A percentile compares a stretch with the other conserved stretches of the same genome.
Evolutionary conservation across 2,329 filamentous ascomycete species (phyloP).

Genomic region (Trichoderma atrobrunneum): DNA sequence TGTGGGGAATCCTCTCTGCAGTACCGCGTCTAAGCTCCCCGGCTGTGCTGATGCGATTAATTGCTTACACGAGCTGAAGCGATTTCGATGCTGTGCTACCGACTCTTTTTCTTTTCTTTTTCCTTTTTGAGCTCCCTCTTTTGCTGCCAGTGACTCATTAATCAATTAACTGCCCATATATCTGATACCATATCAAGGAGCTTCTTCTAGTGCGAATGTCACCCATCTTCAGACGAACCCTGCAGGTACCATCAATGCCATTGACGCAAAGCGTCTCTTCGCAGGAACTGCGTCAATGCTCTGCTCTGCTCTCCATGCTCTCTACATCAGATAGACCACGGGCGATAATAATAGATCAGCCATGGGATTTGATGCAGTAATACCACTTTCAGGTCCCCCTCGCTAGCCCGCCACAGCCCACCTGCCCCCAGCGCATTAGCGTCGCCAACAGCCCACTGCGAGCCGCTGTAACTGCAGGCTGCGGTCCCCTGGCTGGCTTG

Average conservation of each 20-base stretch:
- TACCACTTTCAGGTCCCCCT: neutral
- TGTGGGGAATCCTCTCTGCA: neutral
- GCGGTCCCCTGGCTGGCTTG: too few relatives aligned
- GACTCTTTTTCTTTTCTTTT: neutral
- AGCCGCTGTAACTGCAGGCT: neutral
- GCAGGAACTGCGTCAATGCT: neutral
- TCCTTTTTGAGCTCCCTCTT: neutral
- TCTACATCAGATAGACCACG: neutral
- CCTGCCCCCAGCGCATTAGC: constrained; percentile 7
- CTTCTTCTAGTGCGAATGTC: neutral
- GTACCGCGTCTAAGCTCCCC: neutral
- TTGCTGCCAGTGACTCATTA: neutral
- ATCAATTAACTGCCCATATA: neutral
- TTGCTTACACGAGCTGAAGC: neutral
- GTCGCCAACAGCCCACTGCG: neutral
- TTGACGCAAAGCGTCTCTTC: neutral
- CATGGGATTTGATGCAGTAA: neutral
- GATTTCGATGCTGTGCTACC: neutral
- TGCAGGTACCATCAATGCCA: neutral
- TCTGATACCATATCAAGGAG: neutral
- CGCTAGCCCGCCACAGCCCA: constrained; percentile 1
- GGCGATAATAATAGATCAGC: neutral
- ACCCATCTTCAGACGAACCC: neutral
- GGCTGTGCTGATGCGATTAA: neutral
- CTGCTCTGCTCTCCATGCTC: neutral